phyloP scores from a whole-genome alignment of 345 rosid species.

The Lepidium africanum region DNA sequence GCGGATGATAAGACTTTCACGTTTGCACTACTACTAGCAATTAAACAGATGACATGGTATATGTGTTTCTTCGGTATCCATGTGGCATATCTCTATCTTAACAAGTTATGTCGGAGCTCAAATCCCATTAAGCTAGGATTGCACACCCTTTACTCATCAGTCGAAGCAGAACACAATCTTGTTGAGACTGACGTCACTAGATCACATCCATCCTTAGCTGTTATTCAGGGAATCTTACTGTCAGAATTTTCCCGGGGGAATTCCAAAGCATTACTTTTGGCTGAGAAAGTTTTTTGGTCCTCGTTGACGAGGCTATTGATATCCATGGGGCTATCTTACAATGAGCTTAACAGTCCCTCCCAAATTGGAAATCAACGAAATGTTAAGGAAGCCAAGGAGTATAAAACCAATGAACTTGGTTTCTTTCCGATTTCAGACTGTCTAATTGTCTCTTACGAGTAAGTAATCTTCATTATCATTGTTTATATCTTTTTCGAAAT shows the following conservation, averaged over 20 bases:
- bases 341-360: constrained; percentile 27
- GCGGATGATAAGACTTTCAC: constrained; percentile 34
- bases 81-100: constrained; percentile 37
- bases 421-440: constrained; percentile 39
- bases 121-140: constrained; percentile 38
- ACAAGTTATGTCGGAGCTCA: constrained; percentile 39
- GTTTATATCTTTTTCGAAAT: background rate
- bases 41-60: constrained; percentile 60
- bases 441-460: constrained; percentile 46
- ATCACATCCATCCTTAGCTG: constrained; percentile 46
- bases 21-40: constrained; percentile 39
- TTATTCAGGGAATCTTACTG: constrained; percentile 40
- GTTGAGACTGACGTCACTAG: constrained; percentile 31
- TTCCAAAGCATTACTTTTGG: constrained; percentile 39
- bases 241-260: constrained; percentile 25
- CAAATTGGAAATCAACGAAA: constrained; percentile 24
- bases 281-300: constrained; percentile 49
- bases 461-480: constrained; percentile 21
- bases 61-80: constrained; percentile 52
- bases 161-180: constrained; percentile 28
- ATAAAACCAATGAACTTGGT: constrained; percentile 14
- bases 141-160: constrained; percentile 32
- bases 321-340: constrained; percentile 43
- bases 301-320: constrained; percentile 40
- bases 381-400: constrained; percentile 7